Base-by-base conservation (phyloP, 2,329 filamentous ascomycete genomes). In the Sporothrix brasiliensis region DNA sequence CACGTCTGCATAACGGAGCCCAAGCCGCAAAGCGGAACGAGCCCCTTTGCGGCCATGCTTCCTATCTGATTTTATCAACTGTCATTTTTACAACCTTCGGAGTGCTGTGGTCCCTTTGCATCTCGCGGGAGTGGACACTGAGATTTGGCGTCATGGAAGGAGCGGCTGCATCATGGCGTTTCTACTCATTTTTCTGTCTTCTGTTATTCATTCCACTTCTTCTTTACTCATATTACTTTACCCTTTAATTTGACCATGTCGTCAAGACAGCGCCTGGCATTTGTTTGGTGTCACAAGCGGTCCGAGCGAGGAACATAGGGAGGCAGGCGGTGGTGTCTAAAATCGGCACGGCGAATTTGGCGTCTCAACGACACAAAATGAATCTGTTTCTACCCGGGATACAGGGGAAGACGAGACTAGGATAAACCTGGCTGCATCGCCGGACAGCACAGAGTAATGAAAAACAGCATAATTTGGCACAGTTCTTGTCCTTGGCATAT, bases 1-100 rank as follows among this genome's bases (percentile, higher is more conserved):
- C 3, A 70, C 71, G 71, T 80, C 84, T 47, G 82, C 83, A 71
- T 77, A 76, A 67, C 30, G 49, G 4, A 19, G 27, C 11, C 44
- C 1, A 30, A 14, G n/a, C 19, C 27, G 27, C 27, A 30, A 2
- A 30, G 52, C 56, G 19, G 41, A 14, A 60, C 39, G 7, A 9
- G 47, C 30, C 19, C 24, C 24, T 49, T 1, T 19, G 4, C 2
- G 21, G 10, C 9, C 5, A 30, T 41, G 58, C 14, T 13, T 41
- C 24, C 39, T 11, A 49, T 54, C 54, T 65, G 44, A 65, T 56
- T 34, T 24, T 16, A 13, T 30, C 49, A 39, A 24, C 4, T 56
- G 19, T 63, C 34, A n/a, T 34, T 56, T 53, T 50, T 50, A 54
- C 10, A 34, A 39, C 27, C 27, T 54, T 16, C 34, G 34, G 34